Percentiles rank a stretch among this genome's conserved stretches.
phyloP scores from a whole-genome alignment of 331 rosid species.

The Malus hybrid region DNA sequence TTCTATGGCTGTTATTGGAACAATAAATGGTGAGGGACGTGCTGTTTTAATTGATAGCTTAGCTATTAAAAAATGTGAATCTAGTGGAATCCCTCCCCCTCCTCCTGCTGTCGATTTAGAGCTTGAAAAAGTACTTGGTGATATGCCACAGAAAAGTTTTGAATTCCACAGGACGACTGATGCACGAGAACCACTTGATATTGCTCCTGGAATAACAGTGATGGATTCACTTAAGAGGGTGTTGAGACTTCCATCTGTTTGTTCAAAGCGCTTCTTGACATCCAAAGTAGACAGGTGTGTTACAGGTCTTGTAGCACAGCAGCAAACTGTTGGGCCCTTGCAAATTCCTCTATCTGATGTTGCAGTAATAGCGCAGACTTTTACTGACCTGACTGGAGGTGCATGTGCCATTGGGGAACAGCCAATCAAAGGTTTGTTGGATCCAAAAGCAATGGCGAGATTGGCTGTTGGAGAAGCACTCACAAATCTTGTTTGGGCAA shows the following conservation, averaged over 20 bases:
- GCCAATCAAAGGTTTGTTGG: slow-evolving; percentile 74
- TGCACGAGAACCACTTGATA: slow-evolving; percentile 62
- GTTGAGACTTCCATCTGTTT: slow-evolving; percentile 73
- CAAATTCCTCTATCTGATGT: slow-evolving; percentile 84
- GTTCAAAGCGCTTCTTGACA: slow-evolving; percentile 83
- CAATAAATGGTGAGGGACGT: slow-evolving; percentile 69
- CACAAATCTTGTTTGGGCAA: slow-evolving; percentile 94
- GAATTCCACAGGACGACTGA: slow-evolving; percentile 47
- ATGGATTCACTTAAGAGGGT: slow-evolving; percentile 66
- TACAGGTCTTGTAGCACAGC: slow-evolving; percentile 88
- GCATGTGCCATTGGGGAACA: slow-evolving; percentile 96
- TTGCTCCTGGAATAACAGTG: slow-evolving; percentile 57
- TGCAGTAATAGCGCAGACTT: slow-evolving; percentile 80
- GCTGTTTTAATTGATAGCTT: slow-evolving; percentile 58
- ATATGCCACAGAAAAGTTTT: slow-evolving; percentile 86
- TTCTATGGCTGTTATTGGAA: slow-evolving; percentile 89
- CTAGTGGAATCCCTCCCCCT: slow-evolving; percentile 60
- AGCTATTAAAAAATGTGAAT: slow-evolving; percentile 40
- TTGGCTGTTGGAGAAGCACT: slow-evolving; percentile 92
- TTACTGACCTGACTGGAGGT: slow-evolving; percentile 66
- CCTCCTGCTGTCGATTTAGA: slow-evolving; percentile 84
- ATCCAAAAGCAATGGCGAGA: slow-evolving; percentile 95
- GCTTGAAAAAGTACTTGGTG: slow-evolving; percentile 90
- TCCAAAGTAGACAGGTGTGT: slow-evolving; percentile 90
- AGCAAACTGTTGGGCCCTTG: slow-evolving; percentile 87